Evolutionary conservation across 345 rosid species (phyloP), one percentile per base, ranked within the genome.

Genomic region (Sisymbrium irio): DNA sequence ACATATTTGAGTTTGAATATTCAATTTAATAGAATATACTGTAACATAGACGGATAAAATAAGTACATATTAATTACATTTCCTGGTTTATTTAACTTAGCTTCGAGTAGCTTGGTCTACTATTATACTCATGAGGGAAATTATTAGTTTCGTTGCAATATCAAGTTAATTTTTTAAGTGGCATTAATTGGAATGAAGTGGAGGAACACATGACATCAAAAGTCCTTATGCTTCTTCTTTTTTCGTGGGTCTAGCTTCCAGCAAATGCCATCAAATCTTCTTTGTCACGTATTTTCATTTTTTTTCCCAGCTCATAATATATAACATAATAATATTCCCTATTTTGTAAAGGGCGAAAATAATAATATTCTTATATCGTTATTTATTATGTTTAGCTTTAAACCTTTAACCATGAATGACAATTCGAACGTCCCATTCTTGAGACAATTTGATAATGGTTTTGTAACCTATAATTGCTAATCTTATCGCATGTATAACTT

Each of bases 201-300:
- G 56, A 13, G 32, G 49, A 46, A 59, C 59, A 70, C 65, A 68
- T 22, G 54, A 57, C 41, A 62, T 39, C 69, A 71, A 50, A 4
- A 61, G 33, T 37, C 33, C 30, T 37, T 61, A 37, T 61, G 68
- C 28, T 49, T 49, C 44, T 50, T 50, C 15, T 62, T 53, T 72
- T 6, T 42, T 62, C 63, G 58, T 64, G 65, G 71, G 64, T 54
- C 65, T 56, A 66, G 53, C 39, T 66, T 66, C 78, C 78, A 74
- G 78, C 67, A 59, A 58, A 67, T 74, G 62, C 73, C 77, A 66
- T 46, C 78, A 66, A 46, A 58, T 65, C 73, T 45, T 55, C 72
- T 27, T 66, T 28, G 72, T 65, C 78, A 65, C 39, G 6, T 56
- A 22, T 36, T 46, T 45, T 61, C 50, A 37, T 40, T 12, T 35